Evolutionary conservation across 2,329 filamentous ascomycete species (phyloP), one percentile per base, ranked within the genome.

Genomic region (Peltaster fructicola): DNA sequence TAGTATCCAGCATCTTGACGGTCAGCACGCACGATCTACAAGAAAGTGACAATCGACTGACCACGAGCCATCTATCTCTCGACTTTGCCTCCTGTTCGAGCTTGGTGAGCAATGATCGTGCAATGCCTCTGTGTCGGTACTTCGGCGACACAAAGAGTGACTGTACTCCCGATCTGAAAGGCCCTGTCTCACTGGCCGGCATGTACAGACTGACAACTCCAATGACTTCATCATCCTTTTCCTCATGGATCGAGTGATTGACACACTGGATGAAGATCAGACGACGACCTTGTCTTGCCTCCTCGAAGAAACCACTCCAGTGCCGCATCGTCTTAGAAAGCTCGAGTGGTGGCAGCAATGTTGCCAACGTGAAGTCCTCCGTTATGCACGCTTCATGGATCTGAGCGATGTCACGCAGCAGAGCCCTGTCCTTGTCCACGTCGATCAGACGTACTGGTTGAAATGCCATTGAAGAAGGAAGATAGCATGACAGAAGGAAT

Each of bases 311-410:
- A 12, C 56, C 52, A 38, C 61, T 59, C 68, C 68, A 73, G 56
- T 61, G 72, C 6, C 50, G 36, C 15, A 65, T n/a, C n/a, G n/a
- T n/a, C n/a, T n/a, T n/a, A n/a, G n/a, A n/a, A n/a, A n/a, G n/a
- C n/a, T n/a, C n/a, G 16, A 73, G 49, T 0, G 68, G 68, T n/a
- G 65, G 64, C 8, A 68, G 51, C 40, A 73, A 73, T 4, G 58
- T 64, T 14, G 63, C 63, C 17, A 67, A 56, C 33, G 60, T 63
- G 39, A 58, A 53, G 47, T 68, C 66, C 30, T 59, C 51, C 4
- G 59, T 62, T 41, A 74, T 68, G 47, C 67, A 71, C 8, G 59
- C 56, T 30, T 57, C 61, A 35, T 73, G 68, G 13, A 73, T 54
- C 22, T 58, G 56, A 17, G 65, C 66, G 10, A 73, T 54, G 38